Conservation (phyloP, 163 green algal genomes). For the Chloromonas sp. region DNA sequence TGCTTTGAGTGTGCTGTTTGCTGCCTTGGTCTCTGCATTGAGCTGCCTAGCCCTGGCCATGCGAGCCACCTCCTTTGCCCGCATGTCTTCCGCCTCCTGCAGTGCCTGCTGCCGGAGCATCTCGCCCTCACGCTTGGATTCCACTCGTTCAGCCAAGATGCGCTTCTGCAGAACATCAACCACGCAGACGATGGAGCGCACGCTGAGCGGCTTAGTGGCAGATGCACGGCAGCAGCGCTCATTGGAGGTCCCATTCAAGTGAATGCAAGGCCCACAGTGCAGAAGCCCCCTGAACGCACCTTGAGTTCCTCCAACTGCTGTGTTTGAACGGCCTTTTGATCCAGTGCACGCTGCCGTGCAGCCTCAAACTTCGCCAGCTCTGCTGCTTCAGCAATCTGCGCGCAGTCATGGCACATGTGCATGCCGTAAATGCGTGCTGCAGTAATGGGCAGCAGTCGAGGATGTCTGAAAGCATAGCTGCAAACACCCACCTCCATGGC, state of each 20-base stretch:
- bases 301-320: slow-evolving; percentile 62
- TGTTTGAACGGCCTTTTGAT: slow-evolving; percentile 47
- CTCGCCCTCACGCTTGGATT: slow-evolving; percentile 28
- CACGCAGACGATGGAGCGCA: not conserved
- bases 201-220: not conserved
- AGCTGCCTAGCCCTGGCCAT: slow-evolving; percentile 23
- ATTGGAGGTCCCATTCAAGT: too few species aligned
- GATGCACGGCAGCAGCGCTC: slow-evolving; percentile 1
- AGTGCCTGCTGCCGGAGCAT: slow-evolving; percentile 17
- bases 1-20: slow-evolving; percentile 47
- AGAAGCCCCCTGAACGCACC: not conserved
- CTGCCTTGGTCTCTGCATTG: slow-evolving; percentile 38
- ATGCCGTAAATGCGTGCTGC: not conserved
- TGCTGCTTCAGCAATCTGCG: slow-evolving; percentile 43
- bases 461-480: not conserved
- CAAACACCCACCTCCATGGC: slow-evolving; percentile 38
- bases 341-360: slow-evolving; percentile 31
- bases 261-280: too few species aligned
- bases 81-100: slow-evolving; percentile 32
- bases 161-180: slow-evolving; percentile 37
- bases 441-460: not conserved
- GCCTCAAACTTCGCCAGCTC: slow-evolving; percentile 52
- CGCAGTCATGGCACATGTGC: not conserved
- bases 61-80: slow-evolving; percentile 32
- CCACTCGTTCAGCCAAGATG: slow-evolving; percentile 45